phyloP scores from a whole-genome alignment of 2,329 filamentous ascomycete genomes.

The Ascochyta rabiei region DNA sequence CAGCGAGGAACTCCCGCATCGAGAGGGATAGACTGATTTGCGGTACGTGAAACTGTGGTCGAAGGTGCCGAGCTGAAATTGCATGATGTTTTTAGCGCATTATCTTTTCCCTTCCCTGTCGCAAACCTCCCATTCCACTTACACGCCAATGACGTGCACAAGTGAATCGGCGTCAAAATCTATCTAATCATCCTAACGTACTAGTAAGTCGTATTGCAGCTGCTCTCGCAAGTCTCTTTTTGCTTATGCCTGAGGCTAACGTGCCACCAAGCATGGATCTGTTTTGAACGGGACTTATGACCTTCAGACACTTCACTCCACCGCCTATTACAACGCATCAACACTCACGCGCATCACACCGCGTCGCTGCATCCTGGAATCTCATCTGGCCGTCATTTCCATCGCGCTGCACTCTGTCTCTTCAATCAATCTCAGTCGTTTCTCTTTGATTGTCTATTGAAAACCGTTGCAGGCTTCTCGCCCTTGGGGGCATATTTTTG shows the following conservation, averaged over 20 bases:
- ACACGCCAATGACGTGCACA: constrained; percentile 31
- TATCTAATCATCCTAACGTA: constrained; percentile 18
- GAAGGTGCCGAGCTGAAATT: constrained; percentile 47
- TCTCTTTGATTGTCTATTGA: constrained; percentile 1
- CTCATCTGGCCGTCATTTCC: constrained; percentile 10
- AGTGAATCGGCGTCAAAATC: constrained; percentile 15
- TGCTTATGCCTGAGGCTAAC: constrained; percentile 31
- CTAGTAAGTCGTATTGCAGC: constrained; percentile 23
- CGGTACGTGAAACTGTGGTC: constrained; percentile 24
- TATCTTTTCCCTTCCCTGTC: constrained; percentile 33
- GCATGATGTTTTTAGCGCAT: constrained; percentile 40
- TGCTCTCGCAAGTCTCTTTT: constrained; percentile 17
- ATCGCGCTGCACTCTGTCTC: constrained; percentile 13
- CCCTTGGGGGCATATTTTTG: constrained; percentile 11
- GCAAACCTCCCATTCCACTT: constrained; percentile 39
- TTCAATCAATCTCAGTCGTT: constrained; percentile 7
- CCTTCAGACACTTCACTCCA: constrained; percentile 42
- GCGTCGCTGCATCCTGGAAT: constrained; percentile 19
- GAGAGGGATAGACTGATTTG: not conserved
- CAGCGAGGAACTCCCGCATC: no score
- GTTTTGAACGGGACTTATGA: constrained; percentile 39
- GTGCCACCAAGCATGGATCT: constrained; percentile 45
- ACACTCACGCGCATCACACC: constrained; percentile 29
- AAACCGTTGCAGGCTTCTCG: not conserved
- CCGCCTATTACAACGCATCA: constrained; percentile 30